Evolutionary conservation across 352 stramenopile species (phyloP).

Genomic region (Aphanomyces cochlioides): DNA sequence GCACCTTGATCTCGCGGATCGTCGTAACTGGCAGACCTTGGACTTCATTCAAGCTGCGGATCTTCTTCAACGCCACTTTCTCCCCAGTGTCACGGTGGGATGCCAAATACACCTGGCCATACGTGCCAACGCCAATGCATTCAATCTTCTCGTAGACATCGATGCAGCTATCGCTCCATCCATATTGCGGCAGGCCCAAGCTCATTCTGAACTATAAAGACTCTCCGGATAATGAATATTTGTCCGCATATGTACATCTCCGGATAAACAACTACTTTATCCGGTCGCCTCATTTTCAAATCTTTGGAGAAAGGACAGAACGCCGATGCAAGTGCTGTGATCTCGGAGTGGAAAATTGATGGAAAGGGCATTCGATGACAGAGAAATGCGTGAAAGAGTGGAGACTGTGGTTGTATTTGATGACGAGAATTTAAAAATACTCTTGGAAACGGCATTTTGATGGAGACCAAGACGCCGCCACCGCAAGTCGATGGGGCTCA

Average conservation of each 20-base stretch:
- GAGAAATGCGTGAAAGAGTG: no score
- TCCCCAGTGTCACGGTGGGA: conserved; percentile 80
- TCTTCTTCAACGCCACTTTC: conserved; percentile 90
- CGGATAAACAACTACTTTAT: background rate
- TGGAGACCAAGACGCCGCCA: conserved; percentile 10
- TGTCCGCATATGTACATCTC: background rate
- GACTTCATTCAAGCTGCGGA: conserved; percentile 86
- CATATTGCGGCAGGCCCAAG: conserved; percentile 78
- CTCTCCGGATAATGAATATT: conserved; percentile 22
- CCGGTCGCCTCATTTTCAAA: background rate
- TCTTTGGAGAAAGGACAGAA: background rate
- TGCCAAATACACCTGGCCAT: conserved; percentile 86
- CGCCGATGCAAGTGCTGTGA: background rate
- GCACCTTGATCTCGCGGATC: conserved; percentile 98
- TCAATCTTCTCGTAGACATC: conserved; percentile 87
- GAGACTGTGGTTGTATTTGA: no score
- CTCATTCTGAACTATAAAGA: conserved; percentile 45
- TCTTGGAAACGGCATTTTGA: background rate
- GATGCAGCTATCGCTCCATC: conserved; percentile 47
- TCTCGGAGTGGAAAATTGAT: no score
- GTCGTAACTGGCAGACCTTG: conserved; percentile 89
- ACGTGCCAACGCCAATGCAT: conserved; percentile 86
- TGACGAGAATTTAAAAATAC: no score
- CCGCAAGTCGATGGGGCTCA: background rate
- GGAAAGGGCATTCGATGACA: no score